Conservation (phyloP, 2,329 filamentous ascomycete genomes). For the Fusarium continuum region DNA sequence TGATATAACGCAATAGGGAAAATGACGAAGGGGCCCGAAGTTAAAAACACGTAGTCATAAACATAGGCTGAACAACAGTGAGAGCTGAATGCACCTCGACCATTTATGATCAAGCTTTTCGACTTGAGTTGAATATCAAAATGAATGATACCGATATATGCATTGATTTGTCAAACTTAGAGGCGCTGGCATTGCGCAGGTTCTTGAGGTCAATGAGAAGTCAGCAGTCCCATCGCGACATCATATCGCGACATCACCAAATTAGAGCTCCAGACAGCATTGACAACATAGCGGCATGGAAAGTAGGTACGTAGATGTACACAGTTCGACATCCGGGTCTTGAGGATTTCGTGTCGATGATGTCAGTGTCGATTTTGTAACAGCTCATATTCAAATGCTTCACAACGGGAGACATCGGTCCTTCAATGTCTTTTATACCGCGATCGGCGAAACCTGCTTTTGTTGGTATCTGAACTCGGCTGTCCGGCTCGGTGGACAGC, state of each 20-base stretch:
- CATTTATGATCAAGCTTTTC: background rate
- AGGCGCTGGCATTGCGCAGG: background rate
- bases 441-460: slow-evolving; percentile 36
- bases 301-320: background rate
- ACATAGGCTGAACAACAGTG: background rate
- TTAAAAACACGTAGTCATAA: no score
- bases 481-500: slow-evolving; percentile 38
- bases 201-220: background rate
- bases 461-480: slow-evolving; percentile 41
- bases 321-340: background rate
- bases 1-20: no score
- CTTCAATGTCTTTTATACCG: slow-evolving; percentile 30
- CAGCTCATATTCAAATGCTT: slow-evolving; percentile 1
- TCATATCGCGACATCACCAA: background rate
- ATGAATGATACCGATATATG: background rate
- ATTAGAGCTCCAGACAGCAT: background rate
- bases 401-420: slow-evolving; percentile 6
- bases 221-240: background rate
- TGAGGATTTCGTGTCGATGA: background rate
- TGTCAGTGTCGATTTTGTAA: background rate
- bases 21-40: no score
- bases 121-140: background rate
- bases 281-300: background rate
- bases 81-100: background rate
- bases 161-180: background rate